A percentile compares a stretch with the other conserved stretches of the same genome.
Conservation (phyloP, 2,329 filamentous ascomycete genomes). For the Gaeumannomyces sp. region DNA sequence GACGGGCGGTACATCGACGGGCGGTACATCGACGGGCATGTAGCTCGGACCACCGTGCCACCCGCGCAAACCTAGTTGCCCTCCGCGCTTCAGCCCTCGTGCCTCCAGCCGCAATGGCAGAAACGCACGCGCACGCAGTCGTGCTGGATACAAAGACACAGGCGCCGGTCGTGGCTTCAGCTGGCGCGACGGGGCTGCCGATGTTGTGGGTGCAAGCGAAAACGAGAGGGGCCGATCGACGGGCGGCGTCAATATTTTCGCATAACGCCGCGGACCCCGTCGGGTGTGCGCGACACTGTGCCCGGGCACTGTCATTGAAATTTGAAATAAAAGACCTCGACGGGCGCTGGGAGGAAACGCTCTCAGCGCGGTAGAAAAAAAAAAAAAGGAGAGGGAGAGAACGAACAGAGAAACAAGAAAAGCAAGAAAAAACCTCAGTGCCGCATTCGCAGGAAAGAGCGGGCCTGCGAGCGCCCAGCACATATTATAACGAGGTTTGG, state of each 20-base stretch:
- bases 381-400: not conserved
- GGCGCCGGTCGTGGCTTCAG: not conserved
- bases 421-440: not conserved
- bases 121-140: not conserved
- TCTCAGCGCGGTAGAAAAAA: not conserved
- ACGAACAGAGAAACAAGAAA: too few relatives aligned
- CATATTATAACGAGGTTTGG: not conserved
- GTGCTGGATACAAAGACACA: not conserved
- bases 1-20: not conserved
- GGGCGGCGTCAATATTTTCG: not conserved
- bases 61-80: not conserved
- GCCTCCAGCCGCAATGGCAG: not conserved
- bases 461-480: not conserved
- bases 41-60: not conserved
- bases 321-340: not conserved
- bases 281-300: not conserved
- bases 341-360: not conserved
- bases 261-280: not conserved
- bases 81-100: not conserved
- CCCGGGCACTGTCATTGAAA: not conserved
- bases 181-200: not conserved
- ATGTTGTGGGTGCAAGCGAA: not conserved
- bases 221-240: not conserved
- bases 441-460: not conserved
- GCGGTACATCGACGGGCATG: too few relatives aligned